Evolutionary conservation across 1,139 yeast species (phyloP), one percentile per base, ranked within the genome.

Genomic region (Pichia sp.): DNA sequence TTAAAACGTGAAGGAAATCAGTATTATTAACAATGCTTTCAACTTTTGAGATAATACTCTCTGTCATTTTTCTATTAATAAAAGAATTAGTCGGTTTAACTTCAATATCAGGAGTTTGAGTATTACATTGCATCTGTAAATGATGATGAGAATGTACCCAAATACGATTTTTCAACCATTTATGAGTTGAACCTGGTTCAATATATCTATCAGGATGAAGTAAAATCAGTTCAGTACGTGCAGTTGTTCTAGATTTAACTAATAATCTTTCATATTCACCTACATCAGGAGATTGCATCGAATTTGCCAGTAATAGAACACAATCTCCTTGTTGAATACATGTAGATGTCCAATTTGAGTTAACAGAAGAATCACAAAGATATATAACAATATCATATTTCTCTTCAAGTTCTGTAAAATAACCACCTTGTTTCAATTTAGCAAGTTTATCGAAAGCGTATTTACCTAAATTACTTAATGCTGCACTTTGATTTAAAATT

Each of bases 121-220:
- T 38, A 17, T 28, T 25, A 19, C 58, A 46, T 14, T 65, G 64
- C 77, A 75, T 72, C 52, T 80, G 95, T 23, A 91, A 75, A 59
- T 91, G 98, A 58, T 91, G 96, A 55, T 91, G 96, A 0, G 89
- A 79, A 51, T 85, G 86, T 4, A 91, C 88, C 97, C 97, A 91
- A 2, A 79, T 71, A 49, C 98, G 67, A 47, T 76, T 77, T 51
- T 83, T 83, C 39, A 91, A 68, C 97, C 98, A 91, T 38, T 71
- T 68, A 33, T 79, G 77, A 0, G 97, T 89, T 10, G 85, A 71
- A 0, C 97, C 97, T 0, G 95, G 88, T 15, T 72, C 73, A 2
- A 91, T 96, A 49, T 68, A 77, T 52, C 84, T 74, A 24, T 86
- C 95, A 3, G 85, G 83, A 54, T 91, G 98, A 12, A 91, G 63